Percentiles rank a stretch among this genome's conserved stretches.
These are phyloP conservation scores for Acer negundo DNA, from an alignment of 345 rosid genomes.

Conservation along the genomic window DNA sequence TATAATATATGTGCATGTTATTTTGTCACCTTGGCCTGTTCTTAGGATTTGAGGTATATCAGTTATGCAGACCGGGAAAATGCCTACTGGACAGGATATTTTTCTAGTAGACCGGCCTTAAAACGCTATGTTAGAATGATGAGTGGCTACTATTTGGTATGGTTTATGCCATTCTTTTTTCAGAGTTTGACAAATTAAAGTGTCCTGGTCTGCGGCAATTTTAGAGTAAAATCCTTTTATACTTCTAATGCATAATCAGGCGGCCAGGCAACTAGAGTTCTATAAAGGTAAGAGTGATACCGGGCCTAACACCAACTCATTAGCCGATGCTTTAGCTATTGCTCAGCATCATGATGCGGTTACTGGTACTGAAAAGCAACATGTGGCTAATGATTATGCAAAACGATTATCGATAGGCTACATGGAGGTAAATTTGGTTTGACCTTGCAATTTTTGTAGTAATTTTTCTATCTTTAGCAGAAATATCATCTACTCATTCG, in stretches of 20 bases:
- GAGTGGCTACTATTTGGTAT: conserved; percentile 96
- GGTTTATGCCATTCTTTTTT: conserved; percentile 14
- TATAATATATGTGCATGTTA: conserved; percentile 12
- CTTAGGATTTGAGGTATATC: conserved; percentile 35
- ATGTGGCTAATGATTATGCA: conserved; percentile 92
- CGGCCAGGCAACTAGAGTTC: conserved; percentile 91
- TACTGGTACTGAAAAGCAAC: conserved; percentile 88
- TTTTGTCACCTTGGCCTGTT: conserved; percentile 14
- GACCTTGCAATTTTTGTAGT: conserved; percentile 13
- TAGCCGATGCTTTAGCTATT: conserved; percentile 93
- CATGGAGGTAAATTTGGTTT: conserved; percentile 55
- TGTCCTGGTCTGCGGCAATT: conserved; percentile 9
- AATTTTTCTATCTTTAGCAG: background rate
- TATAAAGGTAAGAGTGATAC: conserved; percentile 66
- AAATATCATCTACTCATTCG: background rate
- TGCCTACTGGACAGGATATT: conserved; percentile 99
- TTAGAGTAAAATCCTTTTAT: conserved; percentile 12
- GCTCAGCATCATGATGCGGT: conserved; percentile 99
- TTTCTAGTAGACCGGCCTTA: conserved; percentile 87
- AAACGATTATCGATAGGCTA: conserved; percentile 88
- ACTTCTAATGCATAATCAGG: conserved; percentile 46
- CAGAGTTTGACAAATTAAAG: background rate
- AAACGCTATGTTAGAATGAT: conserved; percentile 86
- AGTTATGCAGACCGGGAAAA: conserved; percentile 95
- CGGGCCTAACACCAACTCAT: conserved; percentile 71